Percentiles rank a stretch among this genome's conserved stretches.
phyloP scores from a whole-genome alignment of 768 basidiomycete genomes.

The Phanerodontia chrysosporium region DNA sequence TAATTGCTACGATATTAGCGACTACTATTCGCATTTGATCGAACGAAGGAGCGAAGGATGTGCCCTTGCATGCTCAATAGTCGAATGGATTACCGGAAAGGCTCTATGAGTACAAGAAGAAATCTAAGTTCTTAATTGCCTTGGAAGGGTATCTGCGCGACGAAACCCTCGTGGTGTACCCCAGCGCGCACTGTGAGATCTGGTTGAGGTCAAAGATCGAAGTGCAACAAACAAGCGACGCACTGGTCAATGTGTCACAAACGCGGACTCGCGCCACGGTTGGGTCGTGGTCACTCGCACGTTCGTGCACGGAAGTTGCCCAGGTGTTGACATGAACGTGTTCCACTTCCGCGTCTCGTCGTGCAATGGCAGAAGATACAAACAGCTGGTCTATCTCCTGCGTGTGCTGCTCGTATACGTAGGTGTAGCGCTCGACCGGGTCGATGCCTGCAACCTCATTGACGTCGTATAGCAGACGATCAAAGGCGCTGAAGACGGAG shows the following conservation, averaged over 20 bases:
- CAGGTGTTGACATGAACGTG: constrained; percentile 63
- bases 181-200: too few species aligned
- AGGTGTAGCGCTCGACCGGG: constrained; percentile 53
- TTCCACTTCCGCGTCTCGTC: constrained; percentile 42
- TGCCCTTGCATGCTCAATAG: too few species aligned
- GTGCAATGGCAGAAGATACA: constrained; percentile 41
- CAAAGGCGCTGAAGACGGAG: constrained; percentile 44
- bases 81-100: too few species aligned
- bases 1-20: too few species aligned
- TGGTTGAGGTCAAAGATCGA: too few species aligned
- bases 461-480: constrained; percentile 39
- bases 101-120: too few species aligned
- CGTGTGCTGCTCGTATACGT: constrained; percentile 55
- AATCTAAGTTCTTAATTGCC: too few species aligned
- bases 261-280: constrained; percentile 47
- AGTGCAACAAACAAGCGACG: not conserved
- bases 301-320: constrained; percentile 36
- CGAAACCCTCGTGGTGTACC: too few species aligned
- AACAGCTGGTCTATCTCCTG: constrained; percentile 60
- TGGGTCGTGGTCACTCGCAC: constrained; percentile 60
- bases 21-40: too few species aligned
- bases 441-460: constrained; percentile 47
- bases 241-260: constrained; percentile 27
- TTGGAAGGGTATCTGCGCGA: too few species aligned
- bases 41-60: too few species aligned